Evolutionary conservation across 2,329 filamentous ascomycete species (phyloP).

Genomic region (Apiospora phragmitis): DNA sequence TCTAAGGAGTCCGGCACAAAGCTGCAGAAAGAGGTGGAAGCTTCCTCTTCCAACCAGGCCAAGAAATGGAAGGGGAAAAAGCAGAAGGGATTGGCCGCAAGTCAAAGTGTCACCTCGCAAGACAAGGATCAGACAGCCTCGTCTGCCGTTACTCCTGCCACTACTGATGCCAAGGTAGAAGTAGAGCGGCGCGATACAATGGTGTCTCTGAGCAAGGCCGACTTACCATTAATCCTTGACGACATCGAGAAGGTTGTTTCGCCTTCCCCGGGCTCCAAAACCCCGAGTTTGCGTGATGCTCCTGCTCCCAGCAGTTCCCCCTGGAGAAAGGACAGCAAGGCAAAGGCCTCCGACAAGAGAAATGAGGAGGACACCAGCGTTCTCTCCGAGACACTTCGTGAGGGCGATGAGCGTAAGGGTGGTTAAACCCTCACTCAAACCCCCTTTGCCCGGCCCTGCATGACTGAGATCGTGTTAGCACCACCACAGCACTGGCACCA

Average conservation of each 20-base stretch:
- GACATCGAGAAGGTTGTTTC: neutral
- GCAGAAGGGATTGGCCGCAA: neutral
- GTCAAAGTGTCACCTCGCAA: neutral
- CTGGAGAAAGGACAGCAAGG: neutral
- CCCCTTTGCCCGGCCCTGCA: neutral
- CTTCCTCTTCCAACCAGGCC: neutral
- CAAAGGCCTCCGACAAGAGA: neutral
- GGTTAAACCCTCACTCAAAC: neutral
- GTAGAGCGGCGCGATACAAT: neutral
- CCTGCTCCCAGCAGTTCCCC: neutral
- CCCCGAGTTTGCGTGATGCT: neutral
- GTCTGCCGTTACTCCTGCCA: neutral
- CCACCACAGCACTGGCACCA: neutral
- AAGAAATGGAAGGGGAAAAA: neutral
- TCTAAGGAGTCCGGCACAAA: neutral
- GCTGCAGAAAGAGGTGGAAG: neutral
- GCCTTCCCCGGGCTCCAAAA: neutral
- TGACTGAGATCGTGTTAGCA: neutral
- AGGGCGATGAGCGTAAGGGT: slow-evolving; percentile 13
- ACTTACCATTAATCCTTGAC: neutral
- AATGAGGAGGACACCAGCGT: neutral
- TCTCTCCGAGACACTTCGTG: neutral
- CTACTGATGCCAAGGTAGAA: neutral
- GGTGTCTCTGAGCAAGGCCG: neutral
- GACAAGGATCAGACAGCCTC: neutral